These are phyloP conservation scores for Boletus vermiculosoides DNA, from an alignment of 768 basidiomycete genomes.

Conservation along the genomic window DNA sequence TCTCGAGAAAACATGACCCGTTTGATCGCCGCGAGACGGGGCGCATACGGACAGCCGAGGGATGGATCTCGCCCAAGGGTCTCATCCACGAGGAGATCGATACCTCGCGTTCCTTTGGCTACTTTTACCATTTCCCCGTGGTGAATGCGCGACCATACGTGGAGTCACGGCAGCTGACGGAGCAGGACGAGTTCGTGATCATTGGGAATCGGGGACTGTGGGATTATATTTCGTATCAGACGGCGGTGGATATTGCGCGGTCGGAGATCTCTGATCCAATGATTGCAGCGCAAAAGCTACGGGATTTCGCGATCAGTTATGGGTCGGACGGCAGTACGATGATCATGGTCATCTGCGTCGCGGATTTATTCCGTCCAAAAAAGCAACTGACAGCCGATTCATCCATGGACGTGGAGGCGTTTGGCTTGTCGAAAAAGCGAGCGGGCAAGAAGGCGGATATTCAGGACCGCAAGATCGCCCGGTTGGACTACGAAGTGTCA, in stretches of 20 bases:
- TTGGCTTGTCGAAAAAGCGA: slow-evolving; percentile 31
- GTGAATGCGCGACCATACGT: slow-evolving; percentile 89
- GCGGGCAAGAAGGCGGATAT: slow-evolving; percentile 47
- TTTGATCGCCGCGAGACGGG: slow-evolving; percentile 81
- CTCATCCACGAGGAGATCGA: slow-evolving; percentile 90
- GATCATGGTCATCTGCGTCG: slow-evolving; percentile 94
- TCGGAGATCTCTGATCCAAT: slow-evolving; percentile 65
- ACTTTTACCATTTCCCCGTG: slow-evolving; percentile 84
- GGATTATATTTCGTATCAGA: slow-evolving; percentile 93
- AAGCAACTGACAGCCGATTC: slow-evolving; percentile 37
- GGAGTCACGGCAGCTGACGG: slow-evolving; percentile 61
- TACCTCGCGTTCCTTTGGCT: slow-evolving; percentile 91
- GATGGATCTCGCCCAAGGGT: slow-evolving; percentile 90
- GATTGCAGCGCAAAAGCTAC: slow-evolving; percentile 94
- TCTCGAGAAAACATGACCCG: slow-evolving; percentile 86
- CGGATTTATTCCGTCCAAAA: slow-evolving; percentile 67
- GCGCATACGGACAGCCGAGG: slow-evolving; percentile 89
- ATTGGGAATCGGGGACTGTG: slow-evolving; percentile 91
- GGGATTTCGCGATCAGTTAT: slow-evolving; percentile 96
- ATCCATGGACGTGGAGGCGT: slow-evolving; percentile 39
- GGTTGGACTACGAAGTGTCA: slow-evolving; percentile 75
- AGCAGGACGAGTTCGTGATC: slow-evolving; percentile 94
- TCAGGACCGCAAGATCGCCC: slow-evolving; percentile 54
- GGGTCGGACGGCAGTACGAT: slow-evolving; percentile 91
- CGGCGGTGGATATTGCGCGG: slow-evolving; percentile 93